Conservation (phyloP, 192 early-diverging fungal species). For the Podila clonocystis region DNA sequence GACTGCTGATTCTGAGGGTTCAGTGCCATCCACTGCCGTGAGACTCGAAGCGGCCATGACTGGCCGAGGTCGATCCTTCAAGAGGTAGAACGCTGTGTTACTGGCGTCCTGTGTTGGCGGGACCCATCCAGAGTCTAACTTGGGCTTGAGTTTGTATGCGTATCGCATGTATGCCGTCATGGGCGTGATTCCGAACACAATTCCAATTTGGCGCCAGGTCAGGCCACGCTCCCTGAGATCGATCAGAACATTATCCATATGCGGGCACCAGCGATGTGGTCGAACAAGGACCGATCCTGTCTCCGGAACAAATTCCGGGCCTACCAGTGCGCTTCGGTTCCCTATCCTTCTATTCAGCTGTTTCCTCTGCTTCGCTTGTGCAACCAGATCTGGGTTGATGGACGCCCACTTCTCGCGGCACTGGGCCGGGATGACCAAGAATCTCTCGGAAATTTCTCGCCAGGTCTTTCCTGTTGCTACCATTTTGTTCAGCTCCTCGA, state of each 20-base stretch:
- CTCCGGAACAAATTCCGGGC: neutral
- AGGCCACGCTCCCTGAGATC: constrained; percentile 19
- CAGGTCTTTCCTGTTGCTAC: constrained; percentile 19
- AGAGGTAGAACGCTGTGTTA: constrained; percentile 25
- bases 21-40: neutral
- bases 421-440: constrained; percentile 10
- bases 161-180: constrained; percentile 24
- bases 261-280: constrained; percentile 9
- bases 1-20: neutral
- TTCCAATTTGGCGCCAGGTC: constrained; percentile 34
- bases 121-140: constrained; percentile 16
- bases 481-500: constrained; percentile 13
- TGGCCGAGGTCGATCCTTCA: neutral
- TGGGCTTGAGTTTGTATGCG: neutral
- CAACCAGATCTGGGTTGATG: constrained; percentile 10
- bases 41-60: too few species aligned
- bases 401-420: constrained; percentile 30
- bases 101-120: constrained; percentile 8
- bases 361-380: constrained; percentile 10
- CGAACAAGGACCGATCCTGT: neutral
- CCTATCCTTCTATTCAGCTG: neutral
- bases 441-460: constrained; percentile 13
- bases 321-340: neutral
- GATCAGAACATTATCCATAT: constrained; percentile 14
- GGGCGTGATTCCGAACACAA: constrained; percentile 11